These are phyloP conservation scores for Zanthoxylum bungeanum DNA, from an alignment of 345 rosid genomes.

Conservation along the genomic window DNA sequence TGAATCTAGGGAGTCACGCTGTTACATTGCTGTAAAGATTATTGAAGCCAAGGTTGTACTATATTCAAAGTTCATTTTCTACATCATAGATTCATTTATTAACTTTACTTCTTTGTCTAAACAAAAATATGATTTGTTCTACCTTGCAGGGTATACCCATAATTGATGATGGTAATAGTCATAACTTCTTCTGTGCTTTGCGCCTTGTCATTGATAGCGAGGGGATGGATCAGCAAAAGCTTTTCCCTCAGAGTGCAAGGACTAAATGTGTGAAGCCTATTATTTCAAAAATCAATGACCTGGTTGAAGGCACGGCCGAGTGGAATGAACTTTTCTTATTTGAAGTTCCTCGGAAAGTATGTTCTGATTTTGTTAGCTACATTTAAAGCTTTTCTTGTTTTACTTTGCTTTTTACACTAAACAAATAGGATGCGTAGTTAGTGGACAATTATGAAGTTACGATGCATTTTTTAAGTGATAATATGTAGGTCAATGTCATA, in stretches of 20 bases:
- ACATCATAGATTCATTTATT: neutral
- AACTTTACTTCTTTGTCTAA: neutral
- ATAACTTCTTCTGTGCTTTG: constrained; percentile 85
- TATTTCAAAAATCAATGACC: constrained; percentile 33
- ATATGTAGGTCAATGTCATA: neutral
- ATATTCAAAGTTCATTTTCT: constrained; percentile 6
- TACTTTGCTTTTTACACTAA: neutral
- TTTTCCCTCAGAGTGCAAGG: constrained; percentile 97
- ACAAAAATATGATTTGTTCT: constrained; percentile 8
- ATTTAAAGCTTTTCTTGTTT: neutral
- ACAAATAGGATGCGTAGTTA: neutral
- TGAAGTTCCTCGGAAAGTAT: constrained; percentile 89
- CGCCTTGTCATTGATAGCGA: constrained; percentile 80
- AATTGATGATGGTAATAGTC: constrained; percentile 87
- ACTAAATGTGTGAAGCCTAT: constrained; percentile 90
- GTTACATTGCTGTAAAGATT: constrained; percentile 70
- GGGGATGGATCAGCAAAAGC: constrained; percentile 82
- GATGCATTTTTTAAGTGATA: neutral
- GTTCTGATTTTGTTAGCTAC: constrained; percentile 6
- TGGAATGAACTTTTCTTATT: constrained; percentile 97
- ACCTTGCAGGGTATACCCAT: constrained; percentile 72
- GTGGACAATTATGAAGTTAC: neutral
- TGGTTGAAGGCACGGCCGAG: constrained; percentile 54
- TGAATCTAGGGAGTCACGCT: constrained; percentile 70
- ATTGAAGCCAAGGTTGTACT: constrained; percentile 81